Evolutionary conservation across 1,284 basidiomycete genomes (phyloP), one percentile per base, ranked within the genome.

Genomic region (Phlebopus sp.): DNA sequence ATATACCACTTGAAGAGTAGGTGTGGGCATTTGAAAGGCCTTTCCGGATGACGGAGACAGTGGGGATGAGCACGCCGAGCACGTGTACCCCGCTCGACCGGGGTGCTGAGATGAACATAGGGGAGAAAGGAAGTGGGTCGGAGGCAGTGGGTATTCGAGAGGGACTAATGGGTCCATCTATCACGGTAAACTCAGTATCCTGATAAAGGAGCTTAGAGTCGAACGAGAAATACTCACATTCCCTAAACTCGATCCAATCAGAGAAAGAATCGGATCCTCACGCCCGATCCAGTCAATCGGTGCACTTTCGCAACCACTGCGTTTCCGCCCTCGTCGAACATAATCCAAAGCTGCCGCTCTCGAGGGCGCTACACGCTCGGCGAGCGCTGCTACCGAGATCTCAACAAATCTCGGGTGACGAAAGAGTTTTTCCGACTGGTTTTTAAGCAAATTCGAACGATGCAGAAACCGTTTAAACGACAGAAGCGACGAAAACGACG

Each of bases 341-440:
- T 58, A 60, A 18, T 42, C 30, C 38, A 46, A 32, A 3, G 49
- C 68, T 17, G 53, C 51, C 4, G 41, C 53, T 41, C 55, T 69
- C n/a, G 53, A 55, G 14, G 51, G 53, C 37, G 63, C 59, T 5
- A 71, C 49, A 8, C 63, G 59, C 14, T 37, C 41, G 18, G 62
- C 66, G 34, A 69, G 55, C 8, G 62, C 55, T 1, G 69, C 63
- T 2, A 54, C 50, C 4, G 63, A 63, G 11, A 78, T 63, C 42
- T 81, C 77, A 19, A 73, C 58, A 42, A 78, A 73, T 9, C 78
- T 56, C 1, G 78, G 79, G 52, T 78, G 72, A 3, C 59, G 59
- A 2, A 75, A 54, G 15, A 63, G 55, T 6, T 54, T 53, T 27
- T 57, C 53, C 2, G 69, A 59, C 55, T 75, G 71, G 21, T 57